These are phyloP conservation scores for Ceratobasidium sp. DNA, from an alignment of 1,284 basidiomycete genomes.

Conservation along the genomic window DNA sequence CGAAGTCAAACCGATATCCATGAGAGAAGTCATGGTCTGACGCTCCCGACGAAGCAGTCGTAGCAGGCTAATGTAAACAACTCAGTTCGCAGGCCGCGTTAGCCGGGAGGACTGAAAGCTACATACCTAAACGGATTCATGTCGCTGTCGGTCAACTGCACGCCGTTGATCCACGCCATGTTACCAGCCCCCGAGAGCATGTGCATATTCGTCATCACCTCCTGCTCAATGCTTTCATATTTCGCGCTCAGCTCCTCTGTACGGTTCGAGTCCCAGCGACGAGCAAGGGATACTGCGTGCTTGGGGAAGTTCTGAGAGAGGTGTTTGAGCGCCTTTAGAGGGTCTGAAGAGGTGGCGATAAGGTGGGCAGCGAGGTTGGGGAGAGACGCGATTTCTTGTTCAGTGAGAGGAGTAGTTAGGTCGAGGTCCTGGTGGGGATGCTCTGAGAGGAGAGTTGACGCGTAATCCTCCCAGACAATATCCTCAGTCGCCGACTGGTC, in stretches of 20 bases:
- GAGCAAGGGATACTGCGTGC: conserved; percentile 79
- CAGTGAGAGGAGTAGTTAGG: conserved; percentile 69
- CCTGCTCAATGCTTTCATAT: conserved; percentile 63
- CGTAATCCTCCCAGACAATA: conserved; percentile 54
- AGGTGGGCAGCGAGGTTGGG: conserved; percentile 65
- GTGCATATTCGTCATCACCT: conserved; percentile 70
- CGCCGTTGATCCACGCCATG: conserved; percentile 85
- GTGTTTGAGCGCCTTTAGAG: conserved; percentile 74
- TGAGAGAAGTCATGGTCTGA: conserved; percentile 71
- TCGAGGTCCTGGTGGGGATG: conserved; percentile 62
- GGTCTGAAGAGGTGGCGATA: conserved; percentile 70
- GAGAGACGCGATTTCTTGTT: conserved; percentile 67
- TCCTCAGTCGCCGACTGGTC: conserved; percentile 60
- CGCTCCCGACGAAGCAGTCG: conserved; percentile 81
- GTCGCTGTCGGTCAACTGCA: conserved; percentile 71
- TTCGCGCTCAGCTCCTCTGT: conserved; percentile 65
- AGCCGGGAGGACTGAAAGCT: background rate
- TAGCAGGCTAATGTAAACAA: conserved; percentile 66
- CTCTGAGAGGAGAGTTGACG: conserved; percentile 52
- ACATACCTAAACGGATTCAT: conserved; percentile 76
- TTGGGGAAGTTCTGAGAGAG: conserved; percentile 90
- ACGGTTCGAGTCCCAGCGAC: conserved; percentile 60
- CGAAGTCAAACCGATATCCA: conserved; percentile 71
- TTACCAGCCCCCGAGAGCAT: conserved; percentile 69
- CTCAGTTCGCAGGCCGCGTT: background rate